A percentile compares a stretch with the other conserved stretches of the same genome.
Evolutionary conservation across 345 rosid species (phyloP).

Genomic region (Pugionium dolabratum): DNA sequence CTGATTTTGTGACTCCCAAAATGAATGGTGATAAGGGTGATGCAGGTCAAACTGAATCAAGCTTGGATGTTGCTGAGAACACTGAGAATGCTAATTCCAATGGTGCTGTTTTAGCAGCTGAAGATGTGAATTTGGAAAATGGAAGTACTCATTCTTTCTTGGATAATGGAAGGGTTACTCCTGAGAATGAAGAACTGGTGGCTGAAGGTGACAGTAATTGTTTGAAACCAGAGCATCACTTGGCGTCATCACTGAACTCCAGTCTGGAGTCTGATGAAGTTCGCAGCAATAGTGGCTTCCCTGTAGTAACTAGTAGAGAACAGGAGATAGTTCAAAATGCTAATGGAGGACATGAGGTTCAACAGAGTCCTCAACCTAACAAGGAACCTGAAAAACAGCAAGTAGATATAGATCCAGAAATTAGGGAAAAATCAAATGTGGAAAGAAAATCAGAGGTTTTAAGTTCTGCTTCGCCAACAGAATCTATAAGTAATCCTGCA

Average conservation of each 20-base stretch:
- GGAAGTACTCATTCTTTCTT: constrained; percentile 7
- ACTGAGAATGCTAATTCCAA: constrained; percentile 50
- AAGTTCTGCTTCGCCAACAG: constrained; percentile 45
- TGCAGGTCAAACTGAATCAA: constrained; percentile 28
- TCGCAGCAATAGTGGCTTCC: constrained; percentile 30
- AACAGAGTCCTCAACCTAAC: constrained; percentile 21
- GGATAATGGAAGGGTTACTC: constrained; percentile 13
- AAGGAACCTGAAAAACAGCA: constrained; percentile 32
- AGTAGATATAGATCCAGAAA: constrained; percentile 39
- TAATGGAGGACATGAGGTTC: constrained; percentile 28
- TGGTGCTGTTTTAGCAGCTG: constrained; percentile 41
- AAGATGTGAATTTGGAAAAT: constrained; percentile 27
- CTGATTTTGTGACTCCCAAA: constrained; percentile 28
- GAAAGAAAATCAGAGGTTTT: constrained; percentile 40
- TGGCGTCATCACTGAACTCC: constrained; percentile 33
- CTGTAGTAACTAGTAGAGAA: constrained; percentile 25
- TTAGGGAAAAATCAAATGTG: constrained; percentile 30
- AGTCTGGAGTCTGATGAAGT: constrained; percentile 38
- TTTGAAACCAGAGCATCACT: constrained; percentile 30
- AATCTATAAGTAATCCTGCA: constrained; percentile 44
- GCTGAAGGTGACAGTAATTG: constrained; percentile 29
- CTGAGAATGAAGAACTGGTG: constrained; percentile 3
- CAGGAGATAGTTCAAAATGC: constrained; percentile 3
- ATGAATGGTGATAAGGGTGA: constrained; percentile 39
- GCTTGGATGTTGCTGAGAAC: constrained; percentile 33